Evolutionary conservation across 148 eudicot species (phyloP).

Genomic region (Agrostemma githago): DNA sequence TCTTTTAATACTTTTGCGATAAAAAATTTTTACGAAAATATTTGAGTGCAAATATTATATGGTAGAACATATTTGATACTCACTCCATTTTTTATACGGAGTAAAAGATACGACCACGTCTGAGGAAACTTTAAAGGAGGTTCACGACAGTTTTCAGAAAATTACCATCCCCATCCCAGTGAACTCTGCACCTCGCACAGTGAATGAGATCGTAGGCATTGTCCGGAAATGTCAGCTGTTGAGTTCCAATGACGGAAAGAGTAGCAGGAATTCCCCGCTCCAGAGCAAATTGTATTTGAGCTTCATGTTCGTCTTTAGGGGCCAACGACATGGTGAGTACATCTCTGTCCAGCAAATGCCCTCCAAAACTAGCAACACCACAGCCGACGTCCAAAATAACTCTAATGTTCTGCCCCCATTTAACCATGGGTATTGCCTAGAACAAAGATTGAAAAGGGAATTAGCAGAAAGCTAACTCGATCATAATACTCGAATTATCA

Average conservation of each 20-base stretch:
- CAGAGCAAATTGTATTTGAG: slow-evolving; percentile 98
- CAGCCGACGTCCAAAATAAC: slow-evolving; percentile 97
- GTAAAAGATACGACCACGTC: too few species aligned
- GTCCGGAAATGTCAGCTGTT: slow-evolving; percentile 91
- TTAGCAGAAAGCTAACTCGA: too few species aligned
- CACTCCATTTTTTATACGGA: too few species aligned
- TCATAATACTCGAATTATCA: too few species aligned
- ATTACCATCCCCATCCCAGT: slow-evolving; percentile 92
- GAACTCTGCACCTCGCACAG: slow-evolving; percentile 99
- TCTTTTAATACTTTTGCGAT: too few species aligned
- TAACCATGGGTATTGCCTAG: slow-evolving; percentile 64
- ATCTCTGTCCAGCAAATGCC: slow-evolving; percentile 76
- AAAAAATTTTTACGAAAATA: too few species aligned
- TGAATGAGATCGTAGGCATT: slow-evolving; percentile 84
- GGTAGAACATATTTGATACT: too few species aligned
- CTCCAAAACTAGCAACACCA: slow-evolving; percentile 99
- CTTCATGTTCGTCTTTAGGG: slow-evolving; percentile 97
- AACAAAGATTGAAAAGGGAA: slow-evolving; percentile 2
- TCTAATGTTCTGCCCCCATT: slow-evolving; percentile 83
- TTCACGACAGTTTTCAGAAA: slow-evolving; percentile 3
- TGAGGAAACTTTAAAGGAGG: too few species aligned
- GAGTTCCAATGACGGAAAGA: slow-evolving; percentile 92
- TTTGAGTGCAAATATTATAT: too few species aligned
- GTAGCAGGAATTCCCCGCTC: slow-evolving; percentile 95
- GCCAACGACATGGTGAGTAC: slow-evolving; percentile 96